A percentile compares a stretch with the other conserved stretches of the same genome.
These are phyloP conservation scores for Rhodotorula diobovata DNA, from an alignment of 768 basidiomycete species.

Conservation along the genomic window DNA sequence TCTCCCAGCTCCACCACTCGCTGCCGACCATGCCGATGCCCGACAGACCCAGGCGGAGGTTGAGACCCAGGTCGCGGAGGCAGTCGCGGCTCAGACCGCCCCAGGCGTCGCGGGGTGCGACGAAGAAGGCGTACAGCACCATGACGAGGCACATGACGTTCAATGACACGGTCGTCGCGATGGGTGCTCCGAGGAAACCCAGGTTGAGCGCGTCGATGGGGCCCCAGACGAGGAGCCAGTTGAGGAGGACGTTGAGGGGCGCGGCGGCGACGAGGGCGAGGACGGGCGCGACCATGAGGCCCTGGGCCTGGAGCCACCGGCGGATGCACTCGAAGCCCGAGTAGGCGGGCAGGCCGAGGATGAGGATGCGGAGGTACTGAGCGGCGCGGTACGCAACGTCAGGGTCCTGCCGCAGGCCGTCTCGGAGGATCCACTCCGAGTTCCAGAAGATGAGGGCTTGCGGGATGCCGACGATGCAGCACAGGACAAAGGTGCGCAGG, in stretches of 20 bases:
- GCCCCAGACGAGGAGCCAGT: slow-evolving; percentile 64
- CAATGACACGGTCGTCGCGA: slow-evolving; percentile 81
- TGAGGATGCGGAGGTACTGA: slow-evolving; percentile 34
- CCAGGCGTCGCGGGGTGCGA: slow-evolving; percentile 68
- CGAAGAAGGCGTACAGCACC: slow-evolving; percentile 46
- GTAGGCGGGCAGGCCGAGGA: slow-evolving; percentile 41
- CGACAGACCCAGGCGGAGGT: slow-evolving; percentile 72
- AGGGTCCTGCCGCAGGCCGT: slow-evolving; percentile 47
- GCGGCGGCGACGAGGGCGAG: slow-evolving; percentile 75
- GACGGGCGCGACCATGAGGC: slow-evolving; percentile 78
- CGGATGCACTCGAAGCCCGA: slow-evolving; percentile 42
- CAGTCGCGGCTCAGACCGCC: slow-evolving; percentile 62
- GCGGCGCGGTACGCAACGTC: slow-evolving; percentile 37
- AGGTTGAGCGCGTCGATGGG: slow-evolving; percentile 57
- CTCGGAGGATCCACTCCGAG: slow-evolving; percentile 69
- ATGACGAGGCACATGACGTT: slow-evolving; percentile 62
- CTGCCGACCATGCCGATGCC: slow-evolving; percentile 74
- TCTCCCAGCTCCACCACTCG: slow-evolving; percentile 99
- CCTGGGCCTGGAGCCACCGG: slow-evolving; percentile 43
- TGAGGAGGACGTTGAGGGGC: slow-evolving; percentile 76
- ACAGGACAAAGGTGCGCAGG: slow-evolving; percentile 33
- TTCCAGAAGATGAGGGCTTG: slow-evolving; percentile 74
- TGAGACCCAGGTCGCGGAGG: slow-evolving; percentile 63
- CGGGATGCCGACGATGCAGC: slow-evolving; percentile 45
- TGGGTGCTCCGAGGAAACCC: slow-evolving; percentile 86